Evolutionary conservation across 225 moss, liverwort and hornwort species (phyloP), one percentile per base, ranked within the genome.

Genomic region (Anthoceros angustus): DNA sequence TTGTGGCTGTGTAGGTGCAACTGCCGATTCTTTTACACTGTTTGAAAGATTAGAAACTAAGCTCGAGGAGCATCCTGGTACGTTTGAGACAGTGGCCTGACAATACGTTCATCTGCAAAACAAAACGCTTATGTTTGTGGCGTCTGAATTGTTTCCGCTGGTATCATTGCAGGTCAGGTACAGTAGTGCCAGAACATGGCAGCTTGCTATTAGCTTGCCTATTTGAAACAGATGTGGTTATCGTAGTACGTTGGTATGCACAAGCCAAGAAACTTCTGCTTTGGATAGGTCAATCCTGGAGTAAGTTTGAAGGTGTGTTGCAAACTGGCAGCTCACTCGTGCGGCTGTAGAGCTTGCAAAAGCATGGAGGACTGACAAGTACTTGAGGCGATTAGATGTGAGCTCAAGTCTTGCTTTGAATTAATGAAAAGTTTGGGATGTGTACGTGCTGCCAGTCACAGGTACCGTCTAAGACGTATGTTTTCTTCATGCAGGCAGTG

Each of bases 291-390:
- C 55, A 9, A 20, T 7, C n/a, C 12, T 8, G 18, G 18, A 18
- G 63, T 68, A 39, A 69, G 69, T 64, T 65, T 67, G 75, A 65
- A 70, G 50, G 67, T 41, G 68, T 64, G 63, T 70, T 70, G 83
- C 75, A 72, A 73, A 77, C 67, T 88, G 73, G 77, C 86, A 95
- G 86, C 86, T 95, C 73, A 91, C 80, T 4, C 86, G 90, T 73
- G 90, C 88, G 69, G 85, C 86, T 73, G 82, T 95, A 82, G 94
- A 91, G 83, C 86, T 88, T 18, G 94, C 94, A 63, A 91, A 95
- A 75, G 83, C 86, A 26, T 95, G 86, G 91, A 77, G 85, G 26
- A 90, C 81, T 55, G 85, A 91, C 75, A 95, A 95, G 74, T 95
- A 83, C 69, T 79, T 95, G 64, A 75, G 85, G 67, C 83, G 88